Percentiles rank a stretch among this genome's conserved stretches.
These are phyloP conservation scores for Eucalyptus cloeziana DNA, from an alignment of 345 rosid genomes.

Conservation along the genomic window DNA sequence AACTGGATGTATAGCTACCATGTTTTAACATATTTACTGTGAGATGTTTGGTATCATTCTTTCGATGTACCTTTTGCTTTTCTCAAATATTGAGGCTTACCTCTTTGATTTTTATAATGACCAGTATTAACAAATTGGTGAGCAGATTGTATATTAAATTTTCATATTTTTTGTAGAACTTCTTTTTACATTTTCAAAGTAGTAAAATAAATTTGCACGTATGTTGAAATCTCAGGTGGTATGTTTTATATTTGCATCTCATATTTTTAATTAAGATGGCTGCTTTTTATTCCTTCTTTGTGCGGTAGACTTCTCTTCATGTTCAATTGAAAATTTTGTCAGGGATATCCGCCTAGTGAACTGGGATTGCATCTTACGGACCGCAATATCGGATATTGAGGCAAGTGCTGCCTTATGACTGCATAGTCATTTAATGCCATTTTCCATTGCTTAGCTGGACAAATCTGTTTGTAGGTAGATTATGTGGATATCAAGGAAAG, in stretches of 20 bases:
- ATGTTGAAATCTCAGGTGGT: not conserved
- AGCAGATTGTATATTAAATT: not conserved
- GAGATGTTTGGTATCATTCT: not conserved
- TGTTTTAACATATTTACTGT: not conserved
- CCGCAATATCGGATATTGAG: conserved; percentile 92
- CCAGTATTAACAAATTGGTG: not conserved
- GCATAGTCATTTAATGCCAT: not conserved
- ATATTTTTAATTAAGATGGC: not conserved
- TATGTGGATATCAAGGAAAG: conserved; percentile 62
- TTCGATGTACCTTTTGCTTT: not conserved
- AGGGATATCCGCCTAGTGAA: conserved; percentile 82
- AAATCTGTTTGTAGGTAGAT: conserved; percentile 54
- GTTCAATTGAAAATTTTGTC: conserved; percentile 1
- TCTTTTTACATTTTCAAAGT: not conserved
- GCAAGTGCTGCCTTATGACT: conserved; percentile 8
- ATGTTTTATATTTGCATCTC: not conserved
- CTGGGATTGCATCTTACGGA: conserved; percentile 80
- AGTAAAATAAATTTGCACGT: not conserved
- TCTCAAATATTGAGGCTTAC: not conserved
- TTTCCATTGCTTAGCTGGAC: not conserved
- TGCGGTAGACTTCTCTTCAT: not conserved
- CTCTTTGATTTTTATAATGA: not conserved
- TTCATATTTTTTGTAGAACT: not conserved
- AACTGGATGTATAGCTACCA: not conserved
- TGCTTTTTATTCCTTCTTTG: not conserved